Evolutionary conservation across 1,284 basidiomycete species (phyloP).

Genomic region (Tilletia horrida): DNA sequence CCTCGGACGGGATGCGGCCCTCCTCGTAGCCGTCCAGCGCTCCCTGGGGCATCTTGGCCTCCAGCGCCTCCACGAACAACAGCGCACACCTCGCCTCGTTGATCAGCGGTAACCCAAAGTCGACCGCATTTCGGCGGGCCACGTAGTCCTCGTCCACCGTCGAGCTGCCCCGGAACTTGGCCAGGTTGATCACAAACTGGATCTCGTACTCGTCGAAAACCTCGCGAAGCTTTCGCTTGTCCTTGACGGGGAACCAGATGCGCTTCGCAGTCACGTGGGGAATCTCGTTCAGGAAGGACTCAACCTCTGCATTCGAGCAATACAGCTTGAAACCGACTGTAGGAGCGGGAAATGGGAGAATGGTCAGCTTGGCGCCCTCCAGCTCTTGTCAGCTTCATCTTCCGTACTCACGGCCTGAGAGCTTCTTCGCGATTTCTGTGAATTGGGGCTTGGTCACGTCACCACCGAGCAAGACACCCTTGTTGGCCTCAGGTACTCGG

Average conservation of each 20-base stretch:
- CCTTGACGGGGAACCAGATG: slow-evolving; percentile 93
- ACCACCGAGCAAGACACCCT: slow-evolving; percentile 80
- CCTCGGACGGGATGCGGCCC: slow-evolving; percentile 87
- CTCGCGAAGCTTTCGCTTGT: slow-evolving; percentile 91
- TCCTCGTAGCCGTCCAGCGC: slow-evolving; percentile 79
- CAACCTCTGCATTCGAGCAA: slow-evolving; percentile 76
- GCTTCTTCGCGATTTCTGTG: slow-evolving; percentile 68
- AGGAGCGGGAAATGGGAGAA: not conserved
- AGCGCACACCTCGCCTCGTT: slow-evolving; percentile 87
- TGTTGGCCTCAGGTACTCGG: slow-evolving; percentile 75
- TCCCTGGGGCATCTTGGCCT: slow-evolving; percentile 79
- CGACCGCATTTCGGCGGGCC: slow-evolving; percentile 61
- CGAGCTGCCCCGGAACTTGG: slow-evolving; percentile 72
- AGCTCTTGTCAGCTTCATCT: too few species aligned
- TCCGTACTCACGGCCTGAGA: slow-evolving; percentile 36
- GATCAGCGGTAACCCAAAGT: slow-evolving; percentile 66
- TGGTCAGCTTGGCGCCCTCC: too few species aligned
- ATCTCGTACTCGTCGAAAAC: slow-evolving; percentile 84
- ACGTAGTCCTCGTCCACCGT: slow-evolving; percentile 94
- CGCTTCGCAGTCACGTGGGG: slow-evolving; percentile 64
- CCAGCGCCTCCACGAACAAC: slow-evolving; percentile 85
- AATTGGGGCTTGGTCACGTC: slow-evolving; percentile 79
- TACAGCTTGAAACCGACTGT: slow-evolving; percentile 83
- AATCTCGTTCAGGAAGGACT: slow-evolving; percentile 72
- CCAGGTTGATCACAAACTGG: slow-evolving; percentile 90